Conservation (phyloP, 768 basidiomycete genomes). For the Suillus sp. region DNA sequence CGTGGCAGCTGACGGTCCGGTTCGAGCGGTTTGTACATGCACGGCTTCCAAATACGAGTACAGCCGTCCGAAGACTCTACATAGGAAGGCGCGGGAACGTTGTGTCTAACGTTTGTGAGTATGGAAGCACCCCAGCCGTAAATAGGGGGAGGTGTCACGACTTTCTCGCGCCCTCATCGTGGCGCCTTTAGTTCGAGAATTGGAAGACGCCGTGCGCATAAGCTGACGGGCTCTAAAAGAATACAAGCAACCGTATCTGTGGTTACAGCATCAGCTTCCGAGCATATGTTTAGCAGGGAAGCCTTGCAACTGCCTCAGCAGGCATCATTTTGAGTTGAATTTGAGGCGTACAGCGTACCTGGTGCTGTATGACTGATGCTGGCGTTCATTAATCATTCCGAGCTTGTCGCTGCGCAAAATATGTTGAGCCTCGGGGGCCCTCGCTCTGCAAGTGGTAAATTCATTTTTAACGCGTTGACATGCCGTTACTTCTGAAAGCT, state of each 20-base stretch:
- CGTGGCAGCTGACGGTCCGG: not conserved
- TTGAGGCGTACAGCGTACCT: not conserved
- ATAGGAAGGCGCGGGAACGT: not conserved
- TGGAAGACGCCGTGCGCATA: not conserved
- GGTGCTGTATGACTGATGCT: not conserved
- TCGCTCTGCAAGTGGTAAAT: not conserved
- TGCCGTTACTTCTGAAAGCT: not conserved
- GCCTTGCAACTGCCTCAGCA: not conserved
- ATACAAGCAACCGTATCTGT: not conserved
- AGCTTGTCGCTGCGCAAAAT: not conserved
- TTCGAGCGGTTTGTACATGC: not conserved
- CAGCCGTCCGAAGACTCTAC: not conserved
- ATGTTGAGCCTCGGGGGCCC: not conserved
- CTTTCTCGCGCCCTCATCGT: not conserved
- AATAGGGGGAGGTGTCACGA: not conserved
- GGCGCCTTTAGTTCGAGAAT: not conserved
- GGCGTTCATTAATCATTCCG: not conserved
- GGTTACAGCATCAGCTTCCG: not conserved
- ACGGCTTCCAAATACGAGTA: not conserved
- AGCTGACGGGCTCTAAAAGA: not conserved
- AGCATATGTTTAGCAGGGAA: not conserved
- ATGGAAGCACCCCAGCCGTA: not conserved
- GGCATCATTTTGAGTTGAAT: not conserved
- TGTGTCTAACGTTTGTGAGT: not conserved
- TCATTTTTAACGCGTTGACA: not conserved